Percentiles rank a stretch among this genome's conserved stretches.
phyloP scores from a whole-genome alignment of 805 yeast genomes.

The Hanseniaspora valbyensis region DNA sequence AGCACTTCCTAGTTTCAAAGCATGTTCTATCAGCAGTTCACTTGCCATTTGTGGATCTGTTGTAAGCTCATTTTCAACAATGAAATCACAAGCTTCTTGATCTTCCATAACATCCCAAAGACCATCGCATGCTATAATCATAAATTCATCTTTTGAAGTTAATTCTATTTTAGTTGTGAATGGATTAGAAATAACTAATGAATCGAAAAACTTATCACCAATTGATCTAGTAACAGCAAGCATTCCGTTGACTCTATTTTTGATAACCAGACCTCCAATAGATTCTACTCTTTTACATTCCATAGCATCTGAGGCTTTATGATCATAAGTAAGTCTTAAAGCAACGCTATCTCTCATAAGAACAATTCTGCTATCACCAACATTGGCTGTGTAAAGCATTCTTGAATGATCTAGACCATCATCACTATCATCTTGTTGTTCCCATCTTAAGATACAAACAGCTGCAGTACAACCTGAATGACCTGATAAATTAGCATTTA shows the following conservation, averaged over 20 bases:
- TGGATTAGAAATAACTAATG: slow-evolving; percentile 78
- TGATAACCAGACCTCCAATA: slow-evolving; percentile 78
- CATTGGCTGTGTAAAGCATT: slow-evolving; percentile 85
- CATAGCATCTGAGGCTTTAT: slow-evolving; percentile 71
- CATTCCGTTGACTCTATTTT: slow-evolving; percentile 89
- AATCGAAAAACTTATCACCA: slow-evolving; percentile 90
- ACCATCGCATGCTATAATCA: slow-evolving; percentile 93
- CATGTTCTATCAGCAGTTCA: slow-evolving; percentile 52
- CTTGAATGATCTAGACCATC: slow-evolving; percentile 42
- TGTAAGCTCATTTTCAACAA: slow-evolving; percentile 38
- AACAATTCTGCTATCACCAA: slow-evolving; percentile 84
- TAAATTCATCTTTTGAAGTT: slow-evolving; percentile 51
- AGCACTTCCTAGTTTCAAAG: slow-evolving; percentile 67
- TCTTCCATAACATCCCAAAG: slow-evolving; percentile 91
- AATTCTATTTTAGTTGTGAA: slow-evolving; percentile 82
- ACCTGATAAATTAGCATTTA: slow-evolving; percentile 50
- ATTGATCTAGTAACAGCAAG: slow-evolving; percentile 87
- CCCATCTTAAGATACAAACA: slow-evolving; percentile 85
- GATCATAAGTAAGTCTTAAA: slow-evolving; percentile 77
- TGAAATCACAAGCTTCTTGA: slow-evolving; percentile 66
- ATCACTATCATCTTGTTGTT: slow-evolving; percentile 28
- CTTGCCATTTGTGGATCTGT: slow-evolving; percentile 51
- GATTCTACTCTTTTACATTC: slow-evolving; percentile 67
- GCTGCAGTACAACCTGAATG: slow-evolving; percentile 93
- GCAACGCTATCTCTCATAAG: slow-evolving; percentile 66